Base-by-base conservation (phyloP, 257 asterid species). In the Apocynum venetum region DNA sequence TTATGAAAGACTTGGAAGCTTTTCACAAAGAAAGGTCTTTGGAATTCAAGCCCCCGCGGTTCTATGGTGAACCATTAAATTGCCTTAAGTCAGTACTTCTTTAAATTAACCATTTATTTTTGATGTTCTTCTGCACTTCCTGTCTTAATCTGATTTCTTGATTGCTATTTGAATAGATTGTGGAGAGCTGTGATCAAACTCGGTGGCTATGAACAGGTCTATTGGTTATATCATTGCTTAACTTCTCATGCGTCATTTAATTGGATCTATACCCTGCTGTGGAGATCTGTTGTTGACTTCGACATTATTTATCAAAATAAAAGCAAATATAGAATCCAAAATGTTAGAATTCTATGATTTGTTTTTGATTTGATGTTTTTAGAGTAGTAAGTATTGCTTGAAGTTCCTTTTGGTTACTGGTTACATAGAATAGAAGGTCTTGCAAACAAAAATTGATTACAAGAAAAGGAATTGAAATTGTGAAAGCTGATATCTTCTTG, bases 191-290 rank as follows among this genome's bases (percentile, higher is more conserved):
- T 91, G 79, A 84, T 93, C 86, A 84, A 89, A 82, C 96, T 93
- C 72, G 97, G 98, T 82, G 98, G 98, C 83, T 92, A 93, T 73
- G 98, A 93, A 84, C 96, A 88, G 96, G 98, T 90, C 74, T 31
- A 76, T 72, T 40, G 44, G 51, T n/a, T 7, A 44, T 65, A 78
- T 77, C 35, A 52, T 74, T 75, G 64, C 80, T 66, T 69, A 67
- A 38, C 69, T 41, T 70, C 73, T 41, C 48, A 55, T 74, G 70
- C 64, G 49, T 59, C 36, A 64, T 75, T 57, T n/a, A 10, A 52
- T 72, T 76, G 48, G 49, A 74, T 77, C 74, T 63, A 72, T 53
- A 20, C 47, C 38, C 4, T 44, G 7, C 2, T 64, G 71, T 14
- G 46, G 47, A 64, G 49, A 51, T 66, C 51, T 66, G 1, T 3